Evolutionary conservation across 1,139 yeast species (phyloP).

Genomic region (Zygosaccharomyces pseudobailii): DNA sequence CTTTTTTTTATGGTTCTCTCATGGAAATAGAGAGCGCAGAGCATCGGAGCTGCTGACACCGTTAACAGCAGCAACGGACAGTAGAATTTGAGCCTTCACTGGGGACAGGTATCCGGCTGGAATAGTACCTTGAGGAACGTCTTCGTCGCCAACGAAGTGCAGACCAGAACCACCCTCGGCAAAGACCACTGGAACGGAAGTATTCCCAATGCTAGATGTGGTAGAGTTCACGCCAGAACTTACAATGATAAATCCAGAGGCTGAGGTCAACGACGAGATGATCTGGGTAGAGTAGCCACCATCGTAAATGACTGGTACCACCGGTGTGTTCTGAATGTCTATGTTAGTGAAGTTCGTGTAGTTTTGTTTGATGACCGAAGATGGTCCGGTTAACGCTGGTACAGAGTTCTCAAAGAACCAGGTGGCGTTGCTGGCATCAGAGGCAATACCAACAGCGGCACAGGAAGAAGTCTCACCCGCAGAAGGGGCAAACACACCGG

Average conservation of each 20-base stretch:
- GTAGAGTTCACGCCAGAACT: conserved; percentile 22
- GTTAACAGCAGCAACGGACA: conserved; percentile 29
- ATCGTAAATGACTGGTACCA: conserved; percentile 29
- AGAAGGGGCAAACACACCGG: conserved; percentile 28
- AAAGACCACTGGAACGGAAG: conserved; percentile 24
- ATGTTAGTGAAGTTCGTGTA: conserved; percentile 23
- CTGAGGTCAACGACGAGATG: conserved; percentile 16
- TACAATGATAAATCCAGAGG: conserved; percentile 28
- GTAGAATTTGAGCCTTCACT: conserved; percentile 29
- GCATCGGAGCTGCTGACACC: conserved; percentile 19
- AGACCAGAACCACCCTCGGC: conserved; percentile 19
- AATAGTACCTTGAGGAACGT: conserved; percentile 26
- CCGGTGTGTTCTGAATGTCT: conserved; percentile 13
- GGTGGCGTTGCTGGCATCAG: conserved; percentile 11
- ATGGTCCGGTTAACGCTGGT: conserved; percentile 19
- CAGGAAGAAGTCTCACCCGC: conserved; percentile 16
- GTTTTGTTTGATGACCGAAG: conserved; percentile 23
- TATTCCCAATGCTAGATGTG: conserved; percentile 14
- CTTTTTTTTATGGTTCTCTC: not conserved
- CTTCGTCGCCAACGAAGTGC: conserved; percentile 15
- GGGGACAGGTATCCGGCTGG: conserved; percentile 33
- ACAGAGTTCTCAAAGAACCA: conserved; percentile 28
- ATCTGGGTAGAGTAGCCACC: conserved; percentile 22
- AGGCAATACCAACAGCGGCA: conserved; percentile 25
- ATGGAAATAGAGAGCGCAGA: conserved; percentile 18